Base-by-base conservation (phyloP, 2,329 filamentous ascomycete genomes). In the Paraconiothyrium sp. region DNA sequence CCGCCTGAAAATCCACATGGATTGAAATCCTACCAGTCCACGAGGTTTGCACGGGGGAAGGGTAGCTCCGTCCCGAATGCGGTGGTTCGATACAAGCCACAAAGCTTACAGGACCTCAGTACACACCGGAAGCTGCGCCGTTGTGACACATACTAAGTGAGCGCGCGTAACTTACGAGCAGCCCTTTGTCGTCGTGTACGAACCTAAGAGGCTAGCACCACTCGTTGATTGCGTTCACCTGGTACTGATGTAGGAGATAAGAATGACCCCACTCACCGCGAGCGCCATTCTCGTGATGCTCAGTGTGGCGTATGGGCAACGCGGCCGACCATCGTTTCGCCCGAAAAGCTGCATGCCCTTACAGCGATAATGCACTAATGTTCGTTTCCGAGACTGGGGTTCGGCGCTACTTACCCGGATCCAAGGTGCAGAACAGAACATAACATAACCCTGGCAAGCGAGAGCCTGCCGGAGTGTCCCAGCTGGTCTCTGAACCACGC, bases 81-180 rank as follows among this genome's bases (percentile, higher is more conserved):
- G 52, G 39, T n/a, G 52, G 41, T 35, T 46, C 52, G 41, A 44
- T 55, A 55, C 52, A 44, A 55, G 52, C 52, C 52, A 55, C 52
- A 55, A 55, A 55, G 39, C 39, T 55, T 44, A 55, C 39, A 52
- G 41, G 41, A 55, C 52, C 52, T 35, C 9, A 11, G 52, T 54
- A 43, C 13, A 32, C 50, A 41, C 41, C 24, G 24, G 16, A 22
- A 20, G 27, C 20, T 30, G 41, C 20, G 10, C 27, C 39, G 27
- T 46, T 55, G 9, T 46, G 27, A 24, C 20, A 46, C 52, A 14
- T n/a, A 46, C 4, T 10, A 22, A 14, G 41, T 46, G n/a, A 39
- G 20, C 22, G 24, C 41, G 22, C 24, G n/a, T 35, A 10, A 41
- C 10, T 34, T 24, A 22, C 49, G n/a, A 41, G 34, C 14, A 27